These are phyloP conservation scores for Rhodotorula paludigena DNA, from an alignment of 768 basidiomycete genomes.

Conservation along the genomic window DNA sequence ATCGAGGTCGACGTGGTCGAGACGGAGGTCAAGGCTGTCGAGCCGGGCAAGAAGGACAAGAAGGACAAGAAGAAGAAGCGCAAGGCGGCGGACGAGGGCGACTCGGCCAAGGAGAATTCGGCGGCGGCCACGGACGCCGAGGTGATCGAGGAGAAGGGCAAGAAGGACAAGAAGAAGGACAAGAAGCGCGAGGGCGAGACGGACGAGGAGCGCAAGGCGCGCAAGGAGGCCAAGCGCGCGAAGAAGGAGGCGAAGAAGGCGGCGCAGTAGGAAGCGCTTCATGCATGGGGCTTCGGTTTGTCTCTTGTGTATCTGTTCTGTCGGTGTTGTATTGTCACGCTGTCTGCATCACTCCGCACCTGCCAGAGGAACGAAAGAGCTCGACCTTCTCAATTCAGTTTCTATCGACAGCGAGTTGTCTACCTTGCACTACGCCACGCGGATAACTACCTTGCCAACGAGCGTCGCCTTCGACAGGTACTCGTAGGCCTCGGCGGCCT, in stretches of 20 bases:
- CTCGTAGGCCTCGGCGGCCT: slow-evolving; percentile 6
- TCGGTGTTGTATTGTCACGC: too few species aligned
- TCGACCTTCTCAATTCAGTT: too few species aligned
- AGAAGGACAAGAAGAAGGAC: neutral
- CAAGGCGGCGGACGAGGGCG: neutral
- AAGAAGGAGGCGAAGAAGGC: slow-evolving; percentile 7
- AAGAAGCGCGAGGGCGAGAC: neutral
- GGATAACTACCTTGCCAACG: slow-evolving; percentile 6
- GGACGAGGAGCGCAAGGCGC: neutral
- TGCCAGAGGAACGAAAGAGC: too few species aligned
- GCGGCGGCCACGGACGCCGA: neutral
- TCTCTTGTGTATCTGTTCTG: too few species aligned
- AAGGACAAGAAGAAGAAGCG: neutral
- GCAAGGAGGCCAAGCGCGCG: slow-evolving; percentile 10
- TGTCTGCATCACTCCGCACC: too few species aligned
- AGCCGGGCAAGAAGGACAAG: neutral
- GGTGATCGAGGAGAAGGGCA: neutral
- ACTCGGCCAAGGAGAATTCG: neutral
- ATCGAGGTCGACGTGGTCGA: neutral
- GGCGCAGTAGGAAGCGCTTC: too few species aligned
- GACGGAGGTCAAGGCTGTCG: neutral
- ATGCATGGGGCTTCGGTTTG: too few species aligned
- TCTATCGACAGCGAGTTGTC: too few species aligned
- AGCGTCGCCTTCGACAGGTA: neutral
- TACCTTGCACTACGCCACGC: slow-evolving; percentile 1